Base-by-base conservation (phyloP, 2,329 filamentous ascomycete species). In the Tolypocladium ovalisporum region DNA sequence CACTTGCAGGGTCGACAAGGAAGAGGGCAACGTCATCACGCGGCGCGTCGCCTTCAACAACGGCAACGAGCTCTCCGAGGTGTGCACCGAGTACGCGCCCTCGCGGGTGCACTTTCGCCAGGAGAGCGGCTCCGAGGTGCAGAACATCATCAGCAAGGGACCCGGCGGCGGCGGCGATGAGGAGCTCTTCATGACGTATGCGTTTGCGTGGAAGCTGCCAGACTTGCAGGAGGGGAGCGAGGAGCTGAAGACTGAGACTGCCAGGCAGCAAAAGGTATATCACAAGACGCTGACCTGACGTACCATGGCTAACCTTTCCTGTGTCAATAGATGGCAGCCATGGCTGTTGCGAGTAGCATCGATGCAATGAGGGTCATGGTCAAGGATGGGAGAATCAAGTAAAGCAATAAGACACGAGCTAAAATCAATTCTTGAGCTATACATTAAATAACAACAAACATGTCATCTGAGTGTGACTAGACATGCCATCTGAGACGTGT, bases 171-270 rank as follows among this genome's bases (percentile, higher is more conserved):
- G 54, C 29, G 54, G 61, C 29, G 55, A 62, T 7, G 54, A 59
- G 1, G 65, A 70, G 32, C 52, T 71, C 36, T 67, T 61, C 52
- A 59, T 73, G 62, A 72, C 70, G 15, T 71, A 69, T 58, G 59
- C 65, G 1, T 73, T 72, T 60, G 63, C 66, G 32, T 69, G 69
- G 67, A 62, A 62, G 54, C 58, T 66, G 55, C 54, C 60, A 9
- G 62, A 57, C 0, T 58, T 67, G 2, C 61, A 55, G 52, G 57
- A 55, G 52, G 66, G 64, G 15, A 49, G 61, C 34, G 61, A 63
- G 24, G 62, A 62, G 35, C 63, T 59, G 22, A 44, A 37, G 52
- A 60, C 54, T 36, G 54, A 64, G 54, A 57, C 62, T 61, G 65
- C 51, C 6, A 52, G 24, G 57, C 62, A 65, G 55, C 59, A 63